Evolutionary conservation across 2,329 filamentous ascomycete genomes (phyloP).

Genomic region (Phaeosphaeria sp.): DNA sequence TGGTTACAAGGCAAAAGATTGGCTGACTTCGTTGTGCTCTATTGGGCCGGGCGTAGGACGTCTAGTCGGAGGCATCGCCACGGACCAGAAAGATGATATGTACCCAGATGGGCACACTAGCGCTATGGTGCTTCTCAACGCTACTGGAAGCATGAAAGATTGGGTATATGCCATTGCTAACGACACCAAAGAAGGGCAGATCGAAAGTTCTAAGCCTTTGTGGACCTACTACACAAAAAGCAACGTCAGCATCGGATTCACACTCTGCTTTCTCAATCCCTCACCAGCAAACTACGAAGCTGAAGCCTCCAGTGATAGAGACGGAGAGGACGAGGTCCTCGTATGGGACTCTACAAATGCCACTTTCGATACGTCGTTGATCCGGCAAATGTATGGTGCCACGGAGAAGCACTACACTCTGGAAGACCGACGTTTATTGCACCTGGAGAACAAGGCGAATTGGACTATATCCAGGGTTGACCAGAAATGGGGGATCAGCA

Average conservation of each 20-base stretch:
- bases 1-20: background rate
- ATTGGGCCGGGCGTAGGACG: background rate
- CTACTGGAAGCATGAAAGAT: background rate
- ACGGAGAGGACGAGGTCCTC: background rate
- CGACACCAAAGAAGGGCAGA: background rate
- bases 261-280: constrained; percentile 1
- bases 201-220: background rate
- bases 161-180: background rate
- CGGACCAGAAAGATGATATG: background rate
- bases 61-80: background rate
- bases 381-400: background rate
- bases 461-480: background rate
- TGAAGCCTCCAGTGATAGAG: background rate
- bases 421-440: background rate
- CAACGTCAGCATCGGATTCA: background rate
- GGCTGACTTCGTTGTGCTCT: background rate
- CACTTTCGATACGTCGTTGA: background rate
- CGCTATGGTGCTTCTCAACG: background rate
- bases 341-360: background rate
- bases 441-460: background rate
- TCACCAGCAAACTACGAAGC: background rate
- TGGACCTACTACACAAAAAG: background rate
- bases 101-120: background rate
- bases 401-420: background rate
- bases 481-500: background rate